Evolutionary conservation across 139 green algal species (phyloP).

Genomic region (Chlamydomonas schloesseri): DNA sequence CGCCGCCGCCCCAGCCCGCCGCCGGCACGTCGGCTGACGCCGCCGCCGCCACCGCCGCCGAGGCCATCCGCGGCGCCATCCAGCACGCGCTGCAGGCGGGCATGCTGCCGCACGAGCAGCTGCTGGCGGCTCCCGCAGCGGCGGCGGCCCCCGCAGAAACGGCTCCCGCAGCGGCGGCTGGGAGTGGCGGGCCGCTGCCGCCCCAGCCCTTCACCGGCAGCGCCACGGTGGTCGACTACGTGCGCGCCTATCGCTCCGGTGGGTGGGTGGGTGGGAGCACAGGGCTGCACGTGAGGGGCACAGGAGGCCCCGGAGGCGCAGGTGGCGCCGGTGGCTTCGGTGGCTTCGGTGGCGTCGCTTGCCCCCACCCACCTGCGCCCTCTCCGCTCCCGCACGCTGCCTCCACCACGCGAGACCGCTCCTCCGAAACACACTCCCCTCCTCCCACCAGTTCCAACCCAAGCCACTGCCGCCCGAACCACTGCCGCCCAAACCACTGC

Average conservation of each 20-base stretch:
- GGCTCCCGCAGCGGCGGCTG: too few relatives aligned
- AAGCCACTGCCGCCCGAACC: too few relatives aligned
- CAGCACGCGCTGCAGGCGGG: background rate
- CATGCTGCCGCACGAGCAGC: slow-evolving; percentile 2
- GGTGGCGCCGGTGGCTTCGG: too few relatives aligned
- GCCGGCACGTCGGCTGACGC: too few relatives aligned
- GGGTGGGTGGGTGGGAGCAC: background rate
- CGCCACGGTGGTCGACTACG: slow-evolving; percentile 46
- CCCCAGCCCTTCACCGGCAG: background rate
- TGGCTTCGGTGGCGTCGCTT: too few relatives aligned
- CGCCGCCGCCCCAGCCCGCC: too few relatives aligned
- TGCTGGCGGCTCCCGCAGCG: background rate
- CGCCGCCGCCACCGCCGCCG: too few relatives aligned
- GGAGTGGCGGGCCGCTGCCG: background rate
- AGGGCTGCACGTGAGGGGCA: too few relatives aligned
- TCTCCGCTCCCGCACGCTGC: background rate
- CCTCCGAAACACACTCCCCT: background rate
- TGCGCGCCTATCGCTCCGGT: slow-evolving; percentile 37
- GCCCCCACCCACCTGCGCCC: background rate
- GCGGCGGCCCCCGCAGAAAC: background rate
- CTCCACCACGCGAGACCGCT: background rate
- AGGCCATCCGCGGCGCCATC: too few relatives aligned
- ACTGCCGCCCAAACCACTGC: background rate
- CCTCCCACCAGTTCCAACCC: background rate
- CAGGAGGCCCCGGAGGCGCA: too few relatives aligned